Evolutionary conservation across 495 filamentous ascomycete genomes (phyloP).

Genomic region (Podospora pseudoanserina): DNA sequence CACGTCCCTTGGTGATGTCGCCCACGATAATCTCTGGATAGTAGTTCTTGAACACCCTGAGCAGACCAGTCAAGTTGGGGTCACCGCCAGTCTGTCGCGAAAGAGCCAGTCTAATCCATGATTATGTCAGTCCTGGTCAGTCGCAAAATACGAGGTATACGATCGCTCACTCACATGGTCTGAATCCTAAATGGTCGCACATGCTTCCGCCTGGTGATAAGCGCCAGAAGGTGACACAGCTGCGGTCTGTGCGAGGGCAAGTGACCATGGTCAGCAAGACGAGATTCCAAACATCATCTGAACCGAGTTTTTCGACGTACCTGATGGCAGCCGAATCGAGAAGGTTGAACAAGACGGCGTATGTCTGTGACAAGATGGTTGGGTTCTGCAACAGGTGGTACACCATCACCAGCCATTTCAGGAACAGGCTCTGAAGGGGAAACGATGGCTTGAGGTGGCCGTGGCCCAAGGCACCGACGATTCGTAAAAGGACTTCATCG

Average conservation of each 20-base stretch:
- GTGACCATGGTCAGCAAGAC: slow-evolving; percentile 27
- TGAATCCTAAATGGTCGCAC: slow-evolving; percentile 84
- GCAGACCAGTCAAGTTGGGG: slow-evolving; percentile 69
- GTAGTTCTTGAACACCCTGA: slow-evolving; percentile 82
- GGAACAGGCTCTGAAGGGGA: slow-evolving; percentile 61
- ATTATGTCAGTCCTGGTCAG: slow-evolving; percentile 22
- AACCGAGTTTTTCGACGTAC: slow-evolving; percentile 28
- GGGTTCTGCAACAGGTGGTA: slow-evolving; percentile 70
- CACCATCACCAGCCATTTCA: slow-evolving; percentile 78
- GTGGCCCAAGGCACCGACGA: slow-evolving; percentile 73
- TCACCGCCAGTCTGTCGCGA: slow-evolving; percentile 65
- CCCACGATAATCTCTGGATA: slow-evolving; percentile 86
- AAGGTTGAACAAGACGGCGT: slow-evolving; percentile 76
- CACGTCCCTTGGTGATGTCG: slow-evolving; percentile 51
- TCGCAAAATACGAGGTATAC: background rate
- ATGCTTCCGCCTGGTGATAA: slow-evolving; percentile 81
- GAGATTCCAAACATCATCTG: slow-evolving; percentile 18
- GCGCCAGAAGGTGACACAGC: slow-evolving; percentile 77
- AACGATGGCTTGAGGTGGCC: slow-evolving; percentile 72
- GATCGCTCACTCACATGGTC: slow-evolving; percentile 56
- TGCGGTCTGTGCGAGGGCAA: slow-evolving; percentile 28
- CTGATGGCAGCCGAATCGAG: slow-evolving; percentile 75
- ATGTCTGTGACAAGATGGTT: slow-evolving; percentile 62
- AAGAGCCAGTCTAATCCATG: slow-evolving; percentile 50
- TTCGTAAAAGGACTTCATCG: slow-evolving; percentile 58